Base-by-base conservation (phyloP, 345 rosid genomes). In the Hypericum androsaemum region DNA sequence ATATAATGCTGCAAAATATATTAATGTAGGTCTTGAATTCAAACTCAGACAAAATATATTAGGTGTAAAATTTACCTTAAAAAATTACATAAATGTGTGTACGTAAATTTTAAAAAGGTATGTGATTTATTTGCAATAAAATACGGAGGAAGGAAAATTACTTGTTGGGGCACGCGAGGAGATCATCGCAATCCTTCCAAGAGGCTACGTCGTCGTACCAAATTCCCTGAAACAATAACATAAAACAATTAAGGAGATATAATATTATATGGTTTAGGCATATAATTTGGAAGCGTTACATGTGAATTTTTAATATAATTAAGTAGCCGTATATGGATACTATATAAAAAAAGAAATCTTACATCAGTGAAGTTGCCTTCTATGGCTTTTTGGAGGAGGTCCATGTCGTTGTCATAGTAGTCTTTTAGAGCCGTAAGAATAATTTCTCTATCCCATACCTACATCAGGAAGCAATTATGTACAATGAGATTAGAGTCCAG, bases 371-470 rank as follows among this genome's bases (percentile, higher is more conserved):
- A 67, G 77, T 90, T 87, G 15, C 69, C 65, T 41, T 67, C 81
- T 5, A 87, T 78, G 64, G 82, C 78, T 64, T 78, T 58, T 58
- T 76, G 83, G 59, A 84, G 95, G 52, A 76, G 84, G 57, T 74
- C 80, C 82, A 79, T 61, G 71, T 90, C 75, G 42, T 84, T 80
- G 12, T 76, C 84, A 10, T 90, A 80, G 71, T 72, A 82, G 51
- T 87, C 95, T 47, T 70, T 64, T 0, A 80, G 68, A 61, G 98
- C 89, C 46, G 85, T 76, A 2, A 80, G 86, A 40, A 90, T 72
- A 40, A 90, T 84, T 69, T 90, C 96, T 74, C 92, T 83, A 12
- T 90, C 96, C 98, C 96, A 90, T 16, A 90, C 95, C 96, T 89
- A 51, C 32, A 4, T 22, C 32, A 22, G 4, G 32, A 22, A 22